A percentile compares a stretch with the other conserved stretches of the same genome.
Conservation (phyloP, 345 rosid genomes). For the Populus pruinosa region DNA sequence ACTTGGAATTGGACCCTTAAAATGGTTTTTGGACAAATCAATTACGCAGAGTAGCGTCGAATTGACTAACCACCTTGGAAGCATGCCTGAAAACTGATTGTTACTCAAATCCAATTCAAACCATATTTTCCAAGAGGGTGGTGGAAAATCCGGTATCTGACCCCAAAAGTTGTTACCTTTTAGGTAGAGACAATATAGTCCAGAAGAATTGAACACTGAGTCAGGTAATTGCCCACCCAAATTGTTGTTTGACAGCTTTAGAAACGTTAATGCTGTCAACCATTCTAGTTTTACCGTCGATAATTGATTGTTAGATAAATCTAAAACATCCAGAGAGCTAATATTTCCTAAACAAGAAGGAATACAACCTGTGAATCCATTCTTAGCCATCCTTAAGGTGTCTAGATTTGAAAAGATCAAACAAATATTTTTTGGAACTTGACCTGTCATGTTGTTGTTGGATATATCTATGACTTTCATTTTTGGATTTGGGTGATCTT, state of each 20-base stretch:
- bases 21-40: background rate
- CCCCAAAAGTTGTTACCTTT: background rate
- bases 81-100: background rate
- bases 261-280: rapidly evolving
- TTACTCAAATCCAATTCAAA: background rate
- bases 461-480: background rate
- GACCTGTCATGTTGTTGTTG: background rate
- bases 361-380: slow-evolving; percentile 15
- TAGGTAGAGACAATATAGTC: background rate
- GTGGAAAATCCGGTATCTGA: background rate
- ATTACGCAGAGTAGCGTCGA: background rate
- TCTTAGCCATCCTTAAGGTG: slow-evolving; percentile 1
- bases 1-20: background rate
- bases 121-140: no score
- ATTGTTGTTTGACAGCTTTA: no score
- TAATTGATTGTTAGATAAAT: slow-evolving; percentile 14
- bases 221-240: background rate
- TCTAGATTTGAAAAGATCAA: slow-evolving; percentile 6
- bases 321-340: background rate
- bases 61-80: background rate
- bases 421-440: slow-evolving; percentile 6
- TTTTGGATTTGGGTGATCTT: background rate
- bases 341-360: slow-evolving; percentile 18
- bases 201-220: background rate
- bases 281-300: no score